phyloP scores from a whole-genome alignment of 176 grass and related monocot species.

The Bothriochloa decipiens region DNA sequence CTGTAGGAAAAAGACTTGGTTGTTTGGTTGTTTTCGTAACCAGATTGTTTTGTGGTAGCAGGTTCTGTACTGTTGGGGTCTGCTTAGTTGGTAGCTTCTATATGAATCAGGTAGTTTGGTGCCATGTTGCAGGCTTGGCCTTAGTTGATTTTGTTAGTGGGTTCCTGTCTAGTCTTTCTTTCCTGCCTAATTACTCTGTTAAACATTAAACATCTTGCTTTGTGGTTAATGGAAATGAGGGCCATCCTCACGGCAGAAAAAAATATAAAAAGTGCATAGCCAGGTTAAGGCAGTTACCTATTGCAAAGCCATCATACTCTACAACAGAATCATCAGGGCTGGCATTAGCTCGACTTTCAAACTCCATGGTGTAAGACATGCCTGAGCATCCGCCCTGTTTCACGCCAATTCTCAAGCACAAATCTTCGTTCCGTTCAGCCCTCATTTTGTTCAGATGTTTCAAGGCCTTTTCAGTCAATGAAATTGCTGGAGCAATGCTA shows the following conservation, averaged over 20 bases:
- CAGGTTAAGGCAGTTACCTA: slow-evolving; percentile 61
- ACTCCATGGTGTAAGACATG: slow-evolving; percentile 99
- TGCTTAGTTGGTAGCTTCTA: neutral
- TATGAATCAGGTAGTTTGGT: neutral
- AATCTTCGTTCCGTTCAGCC: slow-evolving; percentile 73
- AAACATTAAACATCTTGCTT: neutral
- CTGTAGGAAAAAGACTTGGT: no score
- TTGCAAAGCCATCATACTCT: slow-evolving; percentile 89
- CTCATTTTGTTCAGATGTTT: slow-evolving; percentile 93
- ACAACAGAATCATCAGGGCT: slow-evolving; percentile 70
- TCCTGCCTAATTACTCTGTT: neutral
- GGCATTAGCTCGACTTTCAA: slow-evolving; percentile 68
- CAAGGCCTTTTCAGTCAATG: slow-evolving; percentile 77
- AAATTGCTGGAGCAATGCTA: slow-evolving; percentile 83
- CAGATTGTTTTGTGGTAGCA: neutral
- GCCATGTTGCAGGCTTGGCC: neutral
- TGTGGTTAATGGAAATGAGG: neutral
- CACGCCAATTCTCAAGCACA: slow-evolving; percentile 96
- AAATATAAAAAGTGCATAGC: neutral
- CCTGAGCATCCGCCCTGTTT: slow-evolving; percentile 98
- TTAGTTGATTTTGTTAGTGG: neutral
- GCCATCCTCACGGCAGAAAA: neutral
- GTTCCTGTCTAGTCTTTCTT: neutral
- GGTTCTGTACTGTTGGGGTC: neutral
- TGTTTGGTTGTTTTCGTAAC: neutral